Evolutionary conservation across 345 rosid species (phyloP), one percentile per base, ranked within the genome.

Genomic region (Salix viminalis): DNA sequence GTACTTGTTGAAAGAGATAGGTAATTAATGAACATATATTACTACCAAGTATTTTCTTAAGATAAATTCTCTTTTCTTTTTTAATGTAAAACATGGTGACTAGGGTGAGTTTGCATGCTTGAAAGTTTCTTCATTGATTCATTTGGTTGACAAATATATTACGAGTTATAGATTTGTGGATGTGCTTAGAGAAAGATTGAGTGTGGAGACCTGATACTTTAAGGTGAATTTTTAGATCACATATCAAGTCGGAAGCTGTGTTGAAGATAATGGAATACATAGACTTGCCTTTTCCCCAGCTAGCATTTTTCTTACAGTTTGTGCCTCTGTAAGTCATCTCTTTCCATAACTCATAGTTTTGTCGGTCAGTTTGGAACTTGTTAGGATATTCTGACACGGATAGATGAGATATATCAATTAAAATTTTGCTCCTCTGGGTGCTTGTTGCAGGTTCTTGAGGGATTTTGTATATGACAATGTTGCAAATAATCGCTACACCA

Each of bases 201-300:
- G 48, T 66, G 13, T 39, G 24, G 54, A 60, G 66, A 77, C 15
- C 65, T 70, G 52, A 73, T 26, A 60, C 28, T 46, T 73, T 36
- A 36, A 67, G 48, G 52, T 78, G 74, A 73, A 75, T 15, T 73
- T 88, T 79, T 91, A 94, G 94, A 80, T 89, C 98, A 44, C 84
- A 88, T 73, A 87, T 92, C 66, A 94, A 94, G 76, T 94, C 98
- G 3, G 95, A 91, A 71, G 94, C 97, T 30, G 97, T 94, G 12
- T 74, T 92, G 75, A 91, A 87, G 94, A 91, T 94, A 72, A 90
- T 94, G 98, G 89, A 89, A 64, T 88, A 90, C 84, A 88, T 92
- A 34, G 91, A 90, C 76, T 80, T 94, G 66, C 98, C 97, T 24
- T 90, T 89, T 72, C 98, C 98, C 42, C 95, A 90, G 86, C 86